These are phyloP conservation scores for Pseudogymnoascus sp. DNA, from an alignment of 2,329 filamentous ascomycete genomes.

Conservation along the genomic window DNA sequence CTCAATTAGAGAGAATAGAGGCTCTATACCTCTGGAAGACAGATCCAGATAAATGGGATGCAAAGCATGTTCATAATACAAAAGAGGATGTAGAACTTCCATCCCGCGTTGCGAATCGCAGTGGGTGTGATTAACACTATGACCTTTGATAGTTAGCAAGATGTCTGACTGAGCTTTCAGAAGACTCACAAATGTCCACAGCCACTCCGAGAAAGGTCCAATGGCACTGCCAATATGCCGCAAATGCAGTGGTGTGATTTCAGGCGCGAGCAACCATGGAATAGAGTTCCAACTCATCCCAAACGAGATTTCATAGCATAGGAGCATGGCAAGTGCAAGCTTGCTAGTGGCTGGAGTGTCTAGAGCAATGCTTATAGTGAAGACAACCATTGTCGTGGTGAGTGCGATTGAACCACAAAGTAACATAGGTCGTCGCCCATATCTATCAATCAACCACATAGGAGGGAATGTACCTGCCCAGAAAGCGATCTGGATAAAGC, in stretches of 20 bases:
- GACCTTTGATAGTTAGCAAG: background rate
- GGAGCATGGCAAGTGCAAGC: slow-evolving; percentile 38
- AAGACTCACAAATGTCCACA: slow-evolving; percentile 11
- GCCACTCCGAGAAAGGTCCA: slow-evolving; percentile 35
- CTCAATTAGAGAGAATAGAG: background rate
- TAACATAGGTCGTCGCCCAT: slow-evolving; percentile 62
- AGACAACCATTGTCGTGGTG: slow-evolving; percentile 9
- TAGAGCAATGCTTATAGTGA: slow-evolving; percentile 10
- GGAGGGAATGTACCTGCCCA: slow-evolving; percentile 6
- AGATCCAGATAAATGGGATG: slow-evolving; percentile 48
- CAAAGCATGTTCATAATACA: slow-evolving; percentile 23
- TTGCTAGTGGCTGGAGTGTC: background rate
- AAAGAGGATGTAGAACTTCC: slow-evolving; percentile 32
- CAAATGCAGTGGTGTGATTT: slow-evolving; percentile 47
- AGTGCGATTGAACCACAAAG: slow-evolving; percentile 7
- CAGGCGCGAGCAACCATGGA: slow-evolving; percentile 49
- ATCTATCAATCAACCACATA: slow-evolving; percentile 32
- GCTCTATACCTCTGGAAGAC: background rate
- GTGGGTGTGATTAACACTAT: slow-evolving; percentile 25
- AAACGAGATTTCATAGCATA: slow-evolving; percentile 51
- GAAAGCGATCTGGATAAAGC: slow-evolving; percentile 10
- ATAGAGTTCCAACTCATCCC: slow-evolving; percentile 47
- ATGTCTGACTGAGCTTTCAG: background rate
- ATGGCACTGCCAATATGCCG: slow-evolving; percentile 44
- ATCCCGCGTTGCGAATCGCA: slow-evolving; percentile 27